These are phyloP conservation scores for Malus sylvestris DNA, from an alignment of 306 rosid species.

Conservation along the genomic window DNA sequence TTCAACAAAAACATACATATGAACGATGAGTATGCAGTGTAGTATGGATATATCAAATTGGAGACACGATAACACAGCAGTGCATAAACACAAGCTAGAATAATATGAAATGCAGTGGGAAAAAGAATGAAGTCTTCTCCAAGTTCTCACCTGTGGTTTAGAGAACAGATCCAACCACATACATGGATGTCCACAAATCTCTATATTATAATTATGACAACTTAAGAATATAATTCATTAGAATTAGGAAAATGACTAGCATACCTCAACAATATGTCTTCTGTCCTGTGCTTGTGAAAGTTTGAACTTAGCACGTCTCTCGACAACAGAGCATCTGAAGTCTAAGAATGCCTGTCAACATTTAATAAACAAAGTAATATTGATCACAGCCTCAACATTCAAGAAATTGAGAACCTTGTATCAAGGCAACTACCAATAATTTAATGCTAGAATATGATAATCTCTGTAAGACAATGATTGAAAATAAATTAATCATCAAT, in stretches of 20 bases:
- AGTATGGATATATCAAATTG: neutral
- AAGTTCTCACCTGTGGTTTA: neutral
- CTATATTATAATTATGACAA: neutral
- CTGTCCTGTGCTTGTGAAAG: slow-evolving; percentile 78
- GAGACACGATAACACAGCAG: neutral
- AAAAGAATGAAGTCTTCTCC: neutral
- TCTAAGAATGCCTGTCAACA: slow-evolving; percentile 69
- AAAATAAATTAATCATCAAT: neutral
- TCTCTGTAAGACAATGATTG: neutral
- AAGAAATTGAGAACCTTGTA: neutral
- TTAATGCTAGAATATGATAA: neutral
- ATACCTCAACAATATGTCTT: slow-evolving; percentile 85
- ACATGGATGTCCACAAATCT: neutral
- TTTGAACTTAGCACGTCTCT: slow-evolving; percentile 84
- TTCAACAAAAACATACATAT: slow-evolving; percentile 5
- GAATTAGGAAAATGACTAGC: neutral
- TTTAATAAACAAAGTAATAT: neutral
- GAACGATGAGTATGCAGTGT: slow-evolving; percentile 1
- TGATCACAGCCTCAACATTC: neutral
- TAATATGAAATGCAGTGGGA: neutral
- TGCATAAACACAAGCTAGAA: neutral
- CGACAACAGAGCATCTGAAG: slow-evolving; percentile 86
- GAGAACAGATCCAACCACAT: neutral
- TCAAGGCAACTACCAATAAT: neutral
- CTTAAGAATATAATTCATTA: neutral